A percentile compares a stretch with the other conserved stretches of the same genome.
Evolutionary conservation across 768 basidiomycete species (phyloP).

Genomic region (Collybia sp.): DNA sequence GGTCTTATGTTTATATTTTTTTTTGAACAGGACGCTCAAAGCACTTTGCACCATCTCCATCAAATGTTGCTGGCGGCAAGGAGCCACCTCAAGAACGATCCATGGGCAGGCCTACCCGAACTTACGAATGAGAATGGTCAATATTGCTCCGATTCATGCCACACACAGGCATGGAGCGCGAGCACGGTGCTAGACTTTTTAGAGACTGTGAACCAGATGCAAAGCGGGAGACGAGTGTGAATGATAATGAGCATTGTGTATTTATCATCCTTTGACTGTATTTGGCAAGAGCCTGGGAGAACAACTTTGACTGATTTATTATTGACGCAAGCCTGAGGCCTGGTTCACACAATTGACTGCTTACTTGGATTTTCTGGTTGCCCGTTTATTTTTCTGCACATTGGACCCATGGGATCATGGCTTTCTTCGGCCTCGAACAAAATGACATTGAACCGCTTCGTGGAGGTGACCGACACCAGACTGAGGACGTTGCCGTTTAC

Average conservation of each 20-base stretch:
- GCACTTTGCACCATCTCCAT: conserved; percentile 80
- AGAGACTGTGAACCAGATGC: conserved; percentile 57
- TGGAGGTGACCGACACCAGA: conserved; percentile 43
- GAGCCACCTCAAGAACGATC: conserved; percentile 68
- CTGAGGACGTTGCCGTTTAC: conserved; percentile 85
- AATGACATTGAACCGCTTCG: conserved; percentile 59
- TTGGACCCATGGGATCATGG: conserved; percentile 44
- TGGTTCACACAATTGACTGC: background rate
- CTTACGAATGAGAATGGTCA: conserved; percentile 82
- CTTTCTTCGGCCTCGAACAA: conserved; percentile 78
- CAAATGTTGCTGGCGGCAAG: conserved; percentile 66
- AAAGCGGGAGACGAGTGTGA: background rate
- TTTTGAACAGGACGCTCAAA: conserved; percentile 48
- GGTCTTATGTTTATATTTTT: conserved; percentile 3
- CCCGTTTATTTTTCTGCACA: conserved; percentile 14
- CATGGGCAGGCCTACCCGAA: conserved; percentile 95
- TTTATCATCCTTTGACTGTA: background rate
- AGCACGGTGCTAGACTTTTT: conserved; percentile 90
- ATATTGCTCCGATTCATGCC: conserved; percentile 84
- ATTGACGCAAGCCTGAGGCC: too few relatives aligned
- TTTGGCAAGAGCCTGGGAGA: too few relatives aligned
- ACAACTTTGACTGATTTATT: too few relatives aligned
- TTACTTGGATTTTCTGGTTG: conserved; percentile 9
- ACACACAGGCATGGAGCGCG: conserved; percentile 95
- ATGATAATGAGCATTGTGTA: too few relatives aligned